Percentiles rank a stretch among this genome's conserved stretches.
Conservation (phyloP, 306 rosid genomes). For the Citrullus colocynthis region DNA sequence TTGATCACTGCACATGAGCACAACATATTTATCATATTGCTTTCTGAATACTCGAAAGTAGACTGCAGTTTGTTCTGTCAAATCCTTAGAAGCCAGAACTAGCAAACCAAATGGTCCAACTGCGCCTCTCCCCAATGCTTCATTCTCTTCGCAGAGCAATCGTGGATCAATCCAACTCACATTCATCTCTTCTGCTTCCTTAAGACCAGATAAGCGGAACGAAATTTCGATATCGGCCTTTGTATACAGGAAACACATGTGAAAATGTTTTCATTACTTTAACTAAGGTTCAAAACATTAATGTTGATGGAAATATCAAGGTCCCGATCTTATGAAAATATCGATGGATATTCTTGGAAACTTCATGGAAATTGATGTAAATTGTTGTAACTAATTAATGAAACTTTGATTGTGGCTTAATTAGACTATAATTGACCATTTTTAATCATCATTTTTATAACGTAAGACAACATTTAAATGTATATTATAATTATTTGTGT, state of each 20-base stretch:
- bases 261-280: neutral
- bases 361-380: too few relatives aligned
- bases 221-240: slow-evolving; percentile 51
- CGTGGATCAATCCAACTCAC: slow-evolving; percentile 31
- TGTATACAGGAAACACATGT: neutral
- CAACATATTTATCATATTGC: slow-evolving; percentile 20
- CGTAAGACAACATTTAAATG: too few relatives aligned
- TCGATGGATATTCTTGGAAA: too few relatives aligned
- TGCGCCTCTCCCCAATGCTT: slow-evolving; percentile 21
- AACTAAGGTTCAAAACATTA: too few relatives aligned
- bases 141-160: slow-evolving; percentile 27
- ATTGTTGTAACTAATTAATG: too few relatives aligned
- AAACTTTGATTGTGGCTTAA: too few relatives aligned
- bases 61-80: slow-evolving; percentile 38
- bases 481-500: too few relatives aligned
- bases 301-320: too few relatives aligned
- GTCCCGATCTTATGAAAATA: too few relatives aligned
- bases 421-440: too few relatives aligned
- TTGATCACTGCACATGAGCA: slow-evolving; percentile 66
- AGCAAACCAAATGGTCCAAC: slow-evolving; percentile 53
- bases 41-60: slow-evolving; percentile 32
- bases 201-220: slow-evolving; percentile 26
- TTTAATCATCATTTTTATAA: too few relatives aligned
- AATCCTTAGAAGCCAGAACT: slow-evolving; percentile 43
- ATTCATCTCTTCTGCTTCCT: slow-evolving; percentile 28